Evolutionary conservation across 208 protist species (phyloP).

Genomic region (Blastocrithidia nonstop): DNA sequence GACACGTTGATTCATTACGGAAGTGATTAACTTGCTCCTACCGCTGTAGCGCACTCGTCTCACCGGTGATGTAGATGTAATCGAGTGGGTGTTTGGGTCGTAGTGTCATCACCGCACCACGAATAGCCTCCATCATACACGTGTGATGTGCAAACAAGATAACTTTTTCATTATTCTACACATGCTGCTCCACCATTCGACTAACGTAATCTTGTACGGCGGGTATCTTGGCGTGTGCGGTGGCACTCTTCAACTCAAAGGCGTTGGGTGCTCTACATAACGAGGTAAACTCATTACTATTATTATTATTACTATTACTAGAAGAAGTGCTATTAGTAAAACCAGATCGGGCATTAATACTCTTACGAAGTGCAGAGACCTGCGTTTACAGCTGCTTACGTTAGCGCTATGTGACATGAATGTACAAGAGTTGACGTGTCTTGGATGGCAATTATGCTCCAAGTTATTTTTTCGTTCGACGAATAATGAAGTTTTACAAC

Average conservation of each 20-base stretch:
- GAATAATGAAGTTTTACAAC: conserved; percentile 84
- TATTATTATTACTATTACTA: not conserved
- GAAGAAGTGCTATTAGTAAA: not conserved
- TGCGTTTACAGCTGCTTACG: conserved; percentile 69
- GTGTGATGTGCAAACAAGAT: conserved; percentile 91
- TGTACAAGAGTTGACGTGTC: conserved; percentile 68
- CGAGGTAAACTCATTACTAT: not conserved
- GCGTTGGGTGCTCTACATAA: conserved; percentile 19
- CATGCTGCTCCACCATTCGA: conserved; percentile 55
- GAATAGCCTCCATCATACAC: conserved; percentile 85
- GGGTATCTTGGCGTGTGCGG: conserved; percentile 71
- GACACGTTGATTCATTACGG: conserved; percentile 36
- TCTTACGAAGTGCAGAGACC: conserved; percentile 34
- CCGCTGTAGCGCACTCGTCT: conserved; percentile 47
- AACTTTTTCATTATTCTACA: conserved; percentile 70
- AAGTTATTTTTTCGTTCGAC: conserved; percentile 87
- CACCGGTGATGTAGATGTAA: conserved; percentile 88
- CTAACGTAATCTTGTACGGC: conserved; percentile 83
- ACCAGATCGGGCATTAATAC: conserved; percentile 3
- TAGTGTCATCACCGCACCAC: conserved; percentile 43
- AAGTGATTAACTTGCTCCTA: conserved; percentile 70
- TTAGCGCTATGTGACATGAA: conserved; percentile 70
- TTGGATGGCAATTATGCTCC: conserved; percentile 81
- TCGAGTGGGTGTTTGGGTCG: conserved; percentile 43
- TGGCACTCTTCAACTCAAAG: conserved; percentile 78